These are phyloP conservation scores for Phyllosticta capitalensis DNA, from an alignment of 2,329 filamentous ascomycete genomes.

Conservation along the genomic window DNA sequence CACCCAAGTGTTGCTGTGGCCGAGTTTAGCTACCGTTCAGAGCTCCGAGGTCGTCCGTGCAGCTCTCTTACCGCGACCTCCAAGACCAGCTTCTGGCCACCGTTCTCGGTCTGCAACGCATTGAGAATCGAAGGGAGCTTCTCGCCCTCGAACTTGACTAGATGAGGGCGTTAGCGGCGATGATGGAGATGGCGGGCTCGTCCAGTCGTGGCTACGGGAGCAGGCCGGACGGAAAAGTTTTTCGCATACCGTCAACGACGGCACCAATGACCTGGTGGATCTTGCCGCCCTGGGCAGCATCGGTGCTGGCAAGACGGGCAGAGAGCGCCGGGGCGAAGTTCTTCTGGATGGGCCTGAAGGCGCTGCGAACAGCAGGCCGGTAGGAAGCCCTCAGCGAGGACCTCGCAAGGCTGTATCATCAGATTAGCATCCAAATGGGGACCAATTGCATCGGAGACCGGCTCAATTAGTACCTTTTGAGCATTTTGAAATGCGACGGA, in stretches of 20 bases:
- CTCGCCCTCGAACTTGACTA: conserved; percentile 94
- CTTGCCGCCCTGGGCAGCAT: conserved; percentile 50
- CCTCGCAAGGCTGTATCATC: conserved; percentile 17
- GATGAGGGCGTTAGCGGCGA: conserved; percentile 22
- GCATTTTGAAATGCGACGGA: conserved; percentile 45
- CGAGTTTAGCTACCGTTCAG: conserved; percentile 18
- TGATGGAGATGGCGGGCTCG: conserved; percentile 16
- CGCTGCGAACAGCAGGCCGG: conserved; percentile 40
- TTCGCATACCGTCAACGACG: conserved; percentile 83
- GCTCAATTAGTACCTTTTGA: conserved; percentile 46
- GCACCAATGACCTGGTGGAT: conserved; percentile 88
- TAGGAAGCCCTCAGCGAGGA: conserved; percentile 50
- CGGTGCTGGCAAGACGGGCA: conserved; percentile 54
- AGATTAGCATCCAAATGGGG: conserved; percentile 28
- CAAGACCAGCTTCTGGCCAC: conserved; percentile 86
- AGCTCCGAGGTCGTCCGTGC: conserved; percentile 4
- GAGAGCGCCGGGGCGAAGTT: conserved; percentile 49
- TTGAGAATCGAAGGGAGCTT: conserved; percentile 97
- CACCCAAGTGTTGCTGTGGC: conserved; percentile 91
- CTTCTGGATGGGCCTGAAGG: conserved; percentile 48
- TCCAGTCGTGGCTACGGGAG: conserved; percentile 5
- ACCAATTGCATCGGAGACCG: conserved; percentile 26
- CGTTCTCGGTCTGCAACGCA: conserved; percentile 84
- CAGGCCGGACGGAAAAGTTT: conserved; percentile 23
- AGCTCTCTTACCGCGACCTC: conserved; percentile 76